These are phyloP conservation scores for Pseudonectria buxi DNA, from an alignment of 2,329 filamentous ascomycete species.

Conservation along the genomic window DNA sequence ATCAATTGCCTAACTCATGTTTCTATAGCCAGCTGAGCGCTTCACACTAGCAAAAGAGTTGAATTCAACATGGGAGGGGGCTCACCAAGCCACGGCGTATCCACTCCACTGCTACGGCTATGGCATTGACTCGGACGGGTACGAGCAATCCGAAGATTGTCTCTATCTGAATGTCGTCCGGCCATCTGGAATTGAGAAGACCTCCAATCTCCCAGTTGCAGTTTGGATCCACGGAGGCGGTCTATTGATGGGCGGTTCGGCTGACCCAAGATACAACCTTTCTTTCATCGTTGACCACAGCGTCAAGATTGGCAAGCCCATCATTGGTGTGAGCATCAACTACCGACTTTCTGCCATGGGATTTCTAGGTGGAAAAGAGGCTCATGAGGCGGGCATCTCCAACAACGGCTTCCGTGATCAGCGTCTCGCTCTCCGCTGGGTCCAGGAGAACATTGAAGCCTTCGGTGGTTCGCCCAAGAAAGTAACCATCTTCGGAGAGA, in stretches of 20 bases:
- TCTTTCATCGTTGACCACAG: constrained; percentile 49
- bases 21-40: constrained; percentile 8
- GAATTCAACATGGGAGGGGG: constrained; percentile 37
- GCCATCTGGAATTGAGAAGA: constrained; percentile 36
- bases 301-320: constrained; percentile 36
- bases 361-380: constrained; percentile 37
- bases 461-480: constrained; percentile 39
- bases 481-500: constrained; percentile 47
- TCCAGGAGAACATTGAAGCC: constrained; percentile 38
- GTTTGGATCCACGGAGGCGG: constrained; percentile 51
- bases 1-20: constrained; percentile 1
- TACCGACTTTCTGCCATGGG: constrained; percentile 43
- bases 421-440: constrained; percentile 39
- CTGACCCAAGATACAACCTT: constrained; percentile 51
- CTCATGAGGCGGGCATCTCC: constrained; percentile 33
- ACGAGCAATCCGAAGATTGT: constrained; percentile 45
- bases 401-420: constrained; percentile 46
- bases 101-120: constrained; percentile 44
- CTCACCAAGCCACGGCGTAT: constrained; percentile 37
- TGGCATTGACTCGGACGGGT: constrained; percentile 25
- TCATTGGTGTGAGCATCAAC: constrained; percentile 43
- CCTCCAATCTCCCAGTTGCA: constrained; percentile 43
- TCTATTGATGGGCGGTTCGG: constrained; percentile 23
- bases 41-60: constrained; percentile 29
- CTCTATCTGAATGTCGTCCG: constrained; percentile 56